Evolutionary conservation across 306 rosid species (phyloP).

Genomic region (Adenanthera pavonina): DNA sequence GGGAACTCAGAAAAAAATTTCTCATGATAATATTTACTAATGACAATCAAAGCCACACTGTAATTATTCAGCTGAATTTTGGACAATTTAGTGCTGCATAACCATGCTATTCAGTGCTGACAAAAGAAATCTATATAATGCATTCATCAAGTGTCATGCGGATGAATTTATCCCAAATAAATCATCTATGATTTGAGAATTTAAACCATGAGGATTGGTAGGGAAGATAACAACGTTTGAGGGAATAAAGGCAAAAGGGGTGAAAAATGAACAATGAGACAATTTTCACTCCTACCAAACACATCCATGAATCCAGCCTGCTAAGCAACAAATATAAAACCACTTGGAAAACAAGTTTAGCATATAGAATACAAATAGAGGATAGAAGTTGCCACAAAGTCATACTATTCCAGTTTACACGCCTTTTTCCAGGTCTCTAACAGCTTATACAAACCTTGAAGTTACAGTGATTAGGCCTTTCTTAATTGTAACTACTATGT

Average conservation of each 20-base stretch:
- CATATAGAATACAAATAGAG: neutral
- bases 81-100: too few species aligned
- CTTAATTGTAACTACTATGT: conserved; percentile 23
- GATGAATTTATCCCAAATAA: too few species aligned
- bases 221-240: neutral
- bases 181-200: too few species aligned
- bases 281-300: conserved; percentile 3
- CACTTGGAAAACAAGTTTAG: conserved; percentile 3
- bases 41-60: too few species aligned
- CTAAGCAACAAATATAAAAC: neutral
- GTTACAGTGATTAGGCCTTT: conserved; percentile 5
- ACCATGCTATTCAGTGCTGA: too few species aligned
- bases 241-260: neutral
- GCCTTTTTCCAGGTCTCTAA: conserved; percentile 13
- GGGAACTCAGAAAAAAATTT: too few species aligned
- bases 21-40: too few species aligned
- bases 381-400: conserved; percentile 11
- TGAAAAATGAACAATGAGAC: neutral
- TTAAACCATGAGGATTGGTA: too few species aligned
- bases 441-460: conserved; percentile 26
- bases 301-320: conserved; percentile 21
- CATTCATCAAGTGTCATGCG: too few species aligned
- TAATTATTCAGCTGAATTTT: too few species aligned
- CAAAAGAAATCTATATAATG: too few species aligned
- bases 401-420: conserved; percentile 20